A percentile compares a stretch with the other conserved stretches of the same genome.
Evolutionary conservation across 352 stramenopile genomes (phyloP).

Genomic region (Pseudoperonospora humuli): DNA sequence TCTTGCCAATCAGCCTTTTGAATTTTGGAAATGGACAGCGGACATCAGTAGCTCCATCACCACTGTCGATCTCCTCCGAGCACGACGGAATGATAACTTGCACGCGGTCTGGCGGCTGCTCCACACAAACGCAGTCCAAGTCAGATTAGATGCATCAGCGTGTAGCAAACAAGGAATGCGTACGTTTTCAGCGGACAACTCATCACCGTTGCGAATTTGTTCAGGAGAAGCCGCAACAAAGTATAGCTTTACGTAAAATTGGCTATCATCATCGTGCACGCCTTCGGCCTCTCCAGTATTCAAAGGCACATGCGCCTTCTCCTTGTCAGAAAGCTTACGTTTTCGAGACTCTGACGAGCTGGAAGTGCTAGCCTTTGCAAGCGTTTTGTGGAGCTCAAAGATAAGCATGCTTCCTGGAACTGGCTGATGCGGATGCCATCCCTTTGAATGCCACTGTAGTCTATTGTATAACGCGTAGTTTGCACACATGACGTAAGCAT

Average conservation of each 20-base stretch:
- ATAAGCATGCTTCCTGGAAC: constrained; percentile 69
- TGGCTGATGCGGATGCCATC: constrained; percentile 69
- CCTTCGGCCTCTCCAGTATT: neutral
- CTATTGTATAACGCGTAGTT: constrained; percentile 15
- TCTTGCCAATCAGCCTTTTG: constrained; percentile 57
- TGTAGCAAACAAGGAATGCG: neutral
- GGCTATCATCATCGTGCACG: constrained; percentile 7
- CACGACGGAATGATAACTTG: constrained; percentile 62
- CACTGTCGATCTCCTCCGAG: constrained; percentile 47
- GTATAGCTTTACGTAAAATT: constrained; percentile 61
- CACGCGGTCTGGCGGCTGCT: constrained; percentile 50
- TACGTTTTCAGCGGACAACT: constrained; percentile 52
- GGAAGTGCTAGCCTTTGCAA: neutral
- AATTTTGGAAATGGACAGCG: constrained; percentile 59
- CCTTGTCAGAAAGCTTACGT: constrained; percentile 2
- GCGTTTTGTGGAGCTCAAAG: constrained; percentile 58
- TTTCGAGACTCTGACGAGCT: constrained; percentile 14
- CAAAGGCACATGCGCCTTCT: constrained; percentile 9
- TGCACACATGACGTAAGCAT: neutral
- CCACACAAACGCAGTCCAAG: neutral
- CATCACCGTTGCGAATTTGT: constrained; percentile 59
- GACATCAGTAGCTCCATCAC: constrained; percentile 33
- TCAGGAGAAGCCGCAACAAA: constrained; percentile 61
- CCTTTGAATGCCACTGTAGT: constrained; percentile 56
- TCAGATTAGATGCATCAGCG: neutral